Percentiles rank a stretch among this genome's conserved stretches.
These are phyloP conservation scores for Elymus sibiricus DNA, from an alignment of 176 grass and related monocot genomes.

Conservation along the genomic window DNA sequence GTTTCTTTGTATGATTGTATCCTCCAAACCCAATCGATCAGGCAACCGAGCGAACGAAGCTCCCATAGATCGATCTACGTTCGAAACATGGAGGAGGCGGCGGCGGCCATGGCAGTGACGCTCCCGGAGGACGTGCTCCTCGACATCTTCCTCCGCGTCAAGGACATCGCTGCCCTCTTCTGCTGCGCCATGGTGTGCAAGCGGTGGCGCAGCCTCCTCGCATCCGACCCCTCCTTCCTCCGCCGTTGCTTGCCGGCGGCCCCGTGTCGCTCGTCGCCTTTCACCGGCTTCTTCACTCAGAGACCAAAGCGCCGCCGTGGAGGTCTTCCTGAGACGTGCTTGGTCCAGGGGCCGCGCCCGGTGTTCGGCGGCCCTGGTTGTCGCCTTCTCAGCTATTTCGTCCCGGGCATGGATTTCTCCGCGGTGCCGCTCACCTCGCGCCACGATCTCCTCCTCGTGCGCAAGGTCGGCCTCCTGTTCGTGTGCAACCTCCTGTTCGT, in stretches of 20 bases:
- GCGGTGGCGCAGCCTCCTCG: neutral
- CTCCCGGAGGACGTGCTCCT: neutral
- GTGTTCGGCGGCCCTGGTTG: neutral
- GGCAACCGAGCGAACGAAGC: too few species aligned
- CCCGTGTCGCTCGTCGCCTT: neutral
- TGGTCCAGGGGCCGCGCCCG: neutral
- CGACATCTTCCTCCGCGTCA: neutral
- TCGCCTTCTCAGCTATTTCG: neutral
- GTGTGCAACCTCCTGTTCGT: neutral
- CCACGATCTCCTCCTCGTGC: neutral
- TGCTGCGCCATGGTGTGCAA: neutral
- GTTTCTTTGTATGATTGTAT: too few species aligned
- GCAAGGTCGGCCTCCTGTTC: neutral
- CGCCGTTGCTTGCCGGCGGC: neutral
- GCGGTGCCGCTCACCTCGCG: neutral
- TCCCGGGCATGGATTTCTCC: neutral
- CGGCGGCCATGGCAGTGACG: neutral
- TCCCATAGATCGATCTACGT: too few species aligned
- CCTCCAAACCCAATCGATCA: too few species aligned
- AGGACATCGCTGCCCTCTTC: neutral
- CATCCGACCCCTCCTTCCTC: neutral
- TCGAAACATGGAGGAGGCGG: neutral
- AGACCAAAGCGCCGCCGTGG: too few species aligned
- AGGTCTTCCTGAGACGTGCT: neutral
- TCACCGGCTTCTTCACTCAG: neutral